These are phyloP conservation scores for Prunus fruticosa DNA, from an alignment of 306 rosid species.

Conservation along the genomic window DNA sequence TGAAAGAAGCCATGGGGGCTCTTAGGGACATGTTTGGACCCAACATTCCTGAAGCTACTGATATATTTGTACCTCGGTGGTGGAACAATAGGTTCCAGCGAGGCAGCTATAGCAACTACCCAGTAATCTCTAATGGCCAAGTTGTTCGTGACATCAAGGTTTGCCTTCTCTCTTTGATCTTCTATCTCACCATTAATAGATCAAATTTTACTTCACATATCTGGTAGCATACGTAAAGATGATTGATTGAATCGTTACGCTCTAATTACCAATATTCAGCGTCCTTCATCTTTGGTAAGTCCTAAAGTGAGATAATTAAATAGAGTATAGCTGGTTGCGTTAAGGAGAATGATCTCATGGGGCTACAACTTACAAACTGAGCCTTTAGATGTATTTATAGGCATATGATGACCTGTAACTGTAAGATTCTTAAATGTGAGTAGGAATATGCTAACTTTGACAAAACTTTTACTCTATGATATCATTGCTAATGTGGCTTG, in stretches of 20 bases:
- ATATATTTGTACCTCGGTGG: conserved; percentile 90
- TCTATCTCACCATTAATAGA: background rate
- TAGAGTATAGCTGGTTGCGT: background rate
- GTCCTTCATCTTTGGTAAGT: background rate
- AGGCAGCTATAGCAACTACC: conserved; percentile 96
- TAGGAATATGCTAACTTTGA: background rate
- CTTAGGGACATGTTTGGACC: conserved; percentile 86
- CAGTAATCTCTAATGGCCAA: conserved; percentile 56
- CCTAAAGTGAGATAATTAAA: background rate
- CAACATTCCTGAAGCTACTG: conserved; percentile 68
- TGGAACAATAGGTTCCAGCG: conserved; percentile 89
- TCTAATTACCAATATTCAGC: background rate
- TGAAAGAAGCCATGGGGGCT: conserved; percentile 86
- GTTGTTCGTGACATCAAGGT: conserved; percentile 67
- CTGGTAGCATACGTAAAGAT: background rate
- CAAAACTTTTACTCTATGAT: background rate
- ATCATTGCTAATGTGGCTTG: background rate
- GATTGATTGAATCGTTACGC: background rate
- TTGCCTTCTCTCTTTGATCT: conserved; percentile 1
- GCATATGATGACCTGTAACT: too few relatives aligned
- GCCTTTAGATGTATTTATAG: background rate
- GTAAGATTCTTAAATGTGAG: background rate
- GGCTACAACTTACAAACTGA: background rate
- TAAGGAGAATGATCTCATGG: background rate
- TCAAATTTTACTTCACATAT: background rate